A percentile compares a stretch with the other conserved stretches of the same genome.
These are phyloP conservation scores for Marchantia polymorpha DNA, from an alignment of 225 moss, liverwort and hornwort species.

Conservation along the genomic window DNA sequence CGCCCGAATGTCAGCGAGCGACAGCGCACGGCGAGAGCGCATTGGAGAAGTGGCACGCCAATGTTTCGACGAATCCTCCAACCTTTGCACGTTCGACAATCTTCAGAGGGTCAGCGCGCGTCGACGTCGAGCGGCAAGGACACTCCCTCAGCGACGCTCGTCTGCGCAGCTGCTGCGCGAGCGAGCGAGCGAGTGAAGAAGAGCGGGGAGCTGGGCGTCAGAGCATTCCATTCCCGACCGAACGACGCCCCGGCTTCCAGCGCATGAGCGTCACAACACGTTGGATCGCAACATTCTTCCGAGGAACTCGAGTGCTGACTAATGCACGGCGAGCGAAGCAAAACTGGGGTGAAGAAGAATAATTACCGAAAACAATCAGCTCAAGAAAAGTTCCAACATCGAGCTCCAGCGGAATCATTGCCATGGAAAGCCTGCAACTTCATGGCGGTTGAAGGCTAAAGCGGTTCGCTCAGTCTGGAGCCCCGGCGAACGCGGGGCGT, in stretches of 20 bases:
- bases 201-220: neutral
- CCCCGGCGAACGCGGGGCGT: neutral
- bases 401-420: neutral
- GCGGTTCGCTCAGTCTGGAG: neutral
- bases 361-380: constrained; percentile 1
- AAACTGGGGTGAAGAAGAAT: neutral
- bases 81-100: neutral
- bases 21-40: neutral
- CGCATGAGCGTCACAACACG: neutral
- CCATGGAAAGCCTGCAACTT: neutral
- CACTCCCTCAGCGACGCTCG: neutral
- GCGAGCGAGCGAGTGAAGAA: neutral
- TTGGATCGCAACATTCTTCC: neutral
- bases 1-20: neutral
- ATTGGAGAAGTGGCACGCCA: neutral
- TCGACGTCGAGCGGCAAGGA: neutral
- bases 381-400: neutral
- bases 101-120: neutral
- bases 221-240: neutral
- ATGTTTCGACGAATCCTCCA: neutral
- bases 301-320: neutral
- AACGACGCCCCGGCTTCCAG: neutral
- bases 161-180: neutral
- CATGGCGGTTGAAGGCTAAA: neutral
- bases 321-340: neutral